Percentiles rank a stretch among this genome's conserved stretches.
phyloP scores from a whole-genome alignment of 2,329 filamentous ascomycete genomes.

The Botrytis cinerea region DNA sequence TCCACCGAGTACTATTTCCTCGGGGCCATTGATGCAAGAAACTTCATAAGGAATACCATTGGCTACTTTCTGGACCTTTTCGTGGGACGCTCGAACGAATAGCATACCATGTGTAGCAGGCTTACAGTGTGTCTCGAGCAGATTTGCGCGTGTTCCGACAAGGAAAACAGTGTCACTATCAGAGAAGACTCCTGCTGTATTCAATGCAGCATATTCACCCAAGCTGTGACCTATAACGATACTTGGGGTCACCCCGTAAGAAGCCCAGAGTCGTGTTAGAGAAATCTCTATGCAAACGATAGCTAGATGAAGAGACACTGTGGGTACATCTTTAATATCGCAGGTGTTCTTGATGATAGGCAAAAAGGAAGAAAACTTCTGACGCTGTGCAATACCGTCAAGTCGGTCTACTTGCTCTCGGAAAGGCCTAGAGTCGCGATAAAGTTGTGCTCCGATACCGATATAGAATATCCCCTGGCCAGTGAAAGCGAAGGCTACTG shows the following conservation, averaged over 20 bases:
- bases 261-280: constrained; percentile 54
- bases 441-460: constrained; percentile 3
- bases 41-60: neutral
- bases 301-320: neutral
- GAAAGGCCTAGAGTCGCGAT: neutral
- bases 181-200: constrained; percentile 70
- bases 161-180: constrained; percentile 70
- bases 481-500: constrained; percentile 27
- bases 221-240: constrained; percentile 63
- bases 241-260: constrained; percentile 56
- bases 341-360: constrained; percentile 43
- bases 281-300: constrained; percentile 33
- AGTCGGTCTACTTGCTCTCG: neutral
- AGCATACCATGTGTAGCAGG: constrained; percentile 67
- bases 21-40: constrained; percentile 9
- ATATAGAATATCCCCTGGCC: constrained; percentile 5
- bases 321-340: neutral
- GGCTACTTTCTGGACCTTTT: constrained; percentile 67
- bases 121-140: constrained; percentile 65
- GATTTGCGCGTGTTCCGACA: constrained; percentile 65
- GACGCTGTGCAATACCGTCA: constrained; percentile 29
- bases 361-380: constrained; percentile 37
- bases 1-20: constrained; percentile 14
- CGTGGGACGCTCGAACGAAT: constrained; percentile 46
- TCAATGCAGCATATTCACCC: constrained; percentile 72